Percentiles rank a stretch among this genome's conserved stretches.
phyloP scores from a whole-genome alignment of 495 filamentous ascomycete genomes.

The Corynascus novoguineensis region DNA sequence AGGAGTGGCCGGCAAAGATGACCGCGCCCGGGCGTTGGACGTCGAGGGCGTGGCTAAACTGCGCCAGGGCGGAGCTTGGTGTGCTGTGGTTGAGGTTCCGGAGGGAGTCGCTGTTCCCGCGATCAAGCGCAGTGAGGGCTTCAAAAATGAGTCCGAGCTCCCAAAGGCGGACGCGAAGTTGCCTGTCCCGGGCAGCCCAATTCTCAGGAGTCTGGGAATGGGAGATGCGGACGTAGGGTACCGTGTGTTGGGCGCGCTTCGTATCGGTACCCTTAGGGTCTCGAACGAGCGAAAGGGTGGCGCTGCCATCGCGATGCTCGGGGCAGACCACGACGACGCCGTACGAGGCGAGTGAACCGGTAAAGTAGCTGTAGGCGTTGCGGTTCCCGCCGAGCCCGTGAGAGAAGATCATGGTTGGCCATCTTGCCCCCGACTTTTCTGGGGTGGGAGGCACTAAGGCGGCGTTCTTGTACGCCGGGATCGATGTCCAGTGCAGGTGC shows the following conservation, averaged over 20 bases:
- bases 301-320: constrained; percentile 71
- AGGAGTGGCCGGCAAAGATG: constrained; percentile 67
- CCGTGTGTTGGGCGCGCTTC: constrained; percentile 30
- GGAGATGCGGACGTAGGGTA: constrained; percentile 45
- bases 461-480: constrained; percentile 44
- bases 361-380: constrained; percentile 69
- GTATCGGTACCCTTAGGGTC: constrained; percentile 34
- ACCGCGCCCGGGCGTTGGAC: constrained; percentile 65
- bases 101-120: constrained; percentile 32
- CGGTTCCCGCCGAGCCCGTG: constrained; percentile 71
- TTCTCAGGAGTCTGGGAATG: constrained; percentile 54
- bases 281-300: constrained; percentile 59
- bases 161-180: constrained; percentile 66
- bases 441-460: constrained; percentile 26
- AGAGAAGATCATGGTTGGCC: constrained; percentile 76
- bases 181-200: constrained; percentile 54
- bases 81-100: constrained; percentile 46
- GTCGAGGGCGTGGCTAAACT: constrained; percentile 52
- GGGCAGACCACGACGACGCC: constrained; percentile 70
- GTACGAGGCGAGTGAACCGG: constrained; percentile 64
- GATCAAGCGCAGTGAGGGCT: constrained; percentile 57
- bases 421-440: constrained; percentile 40
- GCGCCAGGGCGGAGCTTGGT: constrained; percentile 36
- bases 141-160: constrained; percentile 61
- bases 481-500: constrained; percentile 61